A percentile compares a stretch with the other conserved stretches of the same genome.
phyloP scores from a whole-genome alignment of 2,329 filamentous ascomycete genomes.

The Stemphylium beticola region DNA sequence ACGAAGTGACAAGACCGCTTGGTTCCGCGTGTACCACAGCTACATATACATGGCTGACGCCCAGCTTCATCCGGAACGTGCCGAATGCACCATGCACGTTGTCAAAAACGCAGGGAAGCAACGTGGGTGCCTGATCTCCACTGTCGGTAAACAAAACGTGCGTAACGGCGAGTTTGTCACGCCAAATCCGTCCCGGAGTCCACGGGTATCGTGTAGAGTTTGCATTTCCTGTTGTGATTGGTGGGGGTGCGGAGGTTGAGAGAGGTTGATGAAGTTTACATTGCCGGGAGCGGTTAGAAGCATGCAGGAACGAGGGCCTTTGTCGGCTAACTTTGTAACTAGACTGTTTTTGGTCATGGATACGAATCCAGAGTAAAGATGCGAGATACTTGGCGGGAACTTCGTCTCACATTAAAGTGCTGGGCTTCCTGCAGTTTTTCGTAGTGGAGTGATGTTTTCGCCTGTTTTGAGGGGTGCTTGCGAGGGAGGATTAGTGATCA shows the following conservation, averaged over 20 bases:
- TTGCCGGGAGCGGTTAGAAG: slow-evolving; percentile 15
- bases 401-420: neutral
- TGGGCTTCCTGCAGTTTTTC: neutral
- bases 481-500: too few species aligned
- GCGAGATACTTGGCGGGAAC: neutral
- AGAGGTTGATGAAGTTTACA: slow-evolving; percentile 20
- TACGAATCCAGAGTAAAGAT: neutral
- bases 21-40: neutral
- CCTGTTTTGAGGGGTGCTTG: neutral
- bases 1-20: neutral
- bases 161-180: slow-evolving; percentile 2
- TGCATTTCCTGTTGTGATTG: neutral
- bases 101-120: slow-evolving; percentile 3
- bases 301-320: slow-evolving; percentile 14
- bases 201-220: neutral
- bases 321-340: slow-evolving; percentile 4
- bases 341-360: neutral
- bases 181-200: slow-evolving; percentile 3
- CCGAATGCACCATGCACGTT: slow-evolving; percentile 10
- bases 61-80: slow-evolving; percentile 1
- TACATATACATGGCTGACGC: slow-evolving; percentile 12
- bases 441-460: neutral
- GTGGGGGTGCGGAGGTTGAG: slow-evolving; percentile 1
- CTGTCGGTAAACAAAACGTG: slow-evolving; percentile 5
- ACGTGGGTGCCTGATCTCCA: slow-evolving; percentile 7